A percentile compares a stretch with the other conserved stretches of the same genome.
These are phyloP conservation scores for Populus trichocarpa DNA, from an alignment of 441 rosid species.

Conservation along the genomic window DNA sequence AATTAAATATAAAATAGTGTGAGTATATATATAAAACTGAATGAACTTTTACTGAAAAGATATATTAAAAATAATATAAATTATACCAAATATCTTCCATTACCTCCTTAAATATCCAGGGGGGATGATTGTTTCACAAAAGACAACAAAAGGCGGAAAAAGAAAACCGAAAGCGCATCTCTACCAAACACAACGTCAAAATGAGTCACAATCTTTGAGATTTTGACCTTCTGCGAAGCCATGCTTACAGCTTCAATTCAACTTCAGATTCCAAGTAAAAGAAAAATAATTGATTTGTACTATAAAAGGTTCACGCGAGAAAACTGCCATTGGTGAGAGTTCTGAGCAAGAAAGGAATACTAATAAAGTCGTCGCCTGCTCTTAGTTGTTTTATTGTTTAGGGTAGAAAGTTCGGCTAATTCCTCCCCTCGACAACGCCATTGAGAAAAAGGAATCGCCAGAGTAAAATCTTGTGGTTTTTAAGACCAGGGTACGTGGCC, in stretches of 20 bases:
- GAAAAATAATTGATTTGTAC: no score
- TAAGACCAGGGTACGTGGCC: background rate
- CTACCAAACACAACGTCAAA: background rate
- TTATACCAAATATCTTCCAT: no score
- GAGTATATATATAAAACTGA: no score
- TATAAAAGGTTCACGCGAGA: background rate
- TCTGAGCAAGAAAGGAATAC: background rate
- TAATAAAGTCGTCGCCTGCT: background rate
- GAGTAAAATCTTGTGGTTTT: background rate
- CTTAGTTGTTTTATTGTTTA: background rate
- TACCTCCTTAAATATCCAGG: no score
- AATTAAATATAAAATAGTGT: no score
- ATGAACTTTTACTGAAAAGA: no score
- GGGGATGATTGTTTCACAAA: no score
- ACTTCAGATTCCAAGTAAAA: background rate
- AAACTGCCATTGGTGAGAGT: background rate
- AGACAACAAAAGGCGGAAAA: background rate
- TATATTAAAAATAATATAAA: no score
- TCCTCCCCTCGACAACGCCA: background rate
- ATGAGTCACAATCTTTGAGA: background rate
- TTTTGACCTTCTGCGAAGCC: background rate
- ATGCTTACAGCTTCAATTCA: background rate
- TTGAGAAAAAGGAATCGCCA: background rate
- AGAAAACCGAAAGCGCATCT: background rate
- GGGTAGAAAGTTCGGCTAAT: background rate